Conservation (phyloP, 371 early-diverging fungal species). For the Mortierella sp. region DNA sequence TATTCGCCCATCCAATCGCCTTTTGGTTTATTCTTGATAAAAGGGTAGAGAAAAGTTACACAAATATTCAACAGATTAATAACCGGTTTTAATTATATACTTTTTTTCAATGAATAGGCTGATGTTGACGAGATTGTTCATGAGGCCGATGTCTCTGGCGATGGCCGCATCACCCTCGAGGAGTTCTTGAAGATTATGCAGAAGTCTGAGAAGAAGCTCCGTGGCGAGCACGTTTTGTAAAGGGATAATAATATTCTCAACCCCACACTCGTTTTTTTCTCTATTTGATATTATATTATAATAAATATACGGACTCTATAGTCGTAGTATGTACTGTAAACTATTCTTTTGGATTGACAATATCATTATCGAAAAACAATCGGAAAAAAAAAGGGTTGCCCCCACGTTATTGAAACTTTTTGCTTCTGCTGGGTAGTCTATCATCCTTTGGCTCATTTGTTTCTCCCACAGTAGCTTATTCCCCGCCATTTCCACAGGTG, state of each 20-base stretch:
- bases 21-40: not conserved
- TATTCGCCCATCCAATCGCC: not conserved
- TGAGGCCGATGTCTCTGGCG: conserved; percentile 59
- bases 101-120: conserved; percentile 20
- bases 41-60: not conserved
- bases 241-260: not conserved
- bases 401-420: too few relatives aligned
- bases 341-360: too few relatives aligned
- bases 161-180: conserved; percentile 55
- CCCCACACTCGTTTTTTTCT: not conserved
- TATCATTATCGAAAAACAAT: too few relatives aligned
- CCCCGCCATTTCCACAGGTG: too few relatives aligned
- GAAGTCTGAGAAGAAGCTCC: conserved; percentile 58
- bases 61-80: not conserved
- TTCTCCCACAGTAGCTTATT: too few relatives aligned
- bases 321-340: too few relatives aligned
- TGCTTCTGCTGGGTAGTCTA: too few relatives aligned
- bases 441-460: too few relatives aligned
- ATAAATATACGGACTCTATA: too few relatives aligned
- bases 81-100: not conserved
- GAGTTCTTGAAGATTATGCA: conserved; percentile 60
- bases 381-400: too few relatives aligned
- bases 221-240: conserved; percentile 56
- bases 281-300: too few relatives aligned
- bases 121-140: conserved; percentile 55